phyloP scores from a whole-genome alignment of 2,329 filamentous ascomycete genomes.

The Penicillium glabrum region DNA sequence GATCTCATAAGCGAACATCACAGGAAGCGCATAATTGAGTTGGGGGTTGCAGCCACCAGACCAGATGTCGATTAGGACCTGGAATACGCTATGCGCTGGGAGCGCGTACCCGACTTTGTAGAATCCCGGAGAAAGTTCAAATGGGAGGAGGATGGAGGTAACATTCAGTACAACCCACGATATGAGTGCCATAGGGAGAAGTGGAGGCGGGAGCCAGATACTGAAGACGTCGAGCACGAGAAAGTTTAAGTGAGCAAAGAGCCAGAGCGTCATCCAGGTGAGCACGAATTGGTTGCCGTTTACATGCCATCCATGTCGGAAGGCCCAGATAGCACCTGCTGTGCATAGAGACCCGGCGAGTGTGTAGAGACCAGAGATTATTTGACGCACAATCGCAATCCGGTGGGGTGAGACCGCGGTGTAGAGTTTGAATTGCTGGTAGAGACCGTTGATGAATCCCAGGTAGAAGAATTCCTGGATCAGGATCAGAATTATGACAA shows the following conservation, averaged over 20 bases:
- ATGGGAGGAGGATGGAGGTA: constrained; percentile 43
- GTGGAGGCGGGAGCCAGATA: constrained; percentile 39
- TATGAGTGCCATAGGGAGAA: constrained; percentile 47
- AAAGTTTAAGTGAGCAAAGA: constrained; percentile 48
- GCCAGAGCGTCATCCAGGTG: constrained; percentile 47
- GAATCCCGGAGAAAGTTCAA: constrained; percentile 45
- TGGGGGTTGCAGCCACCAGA: constrained; percentile 43
- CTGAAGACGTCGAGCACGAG: constrained; percentile 47
- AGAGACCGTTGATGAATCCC: constrained; percentile 47
- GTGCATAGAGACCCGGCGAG: constrained; percentile 43
- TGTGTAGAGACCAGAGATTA: constrained; percentile 39
- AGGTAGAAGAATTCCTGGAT: constrained; percentile 53
- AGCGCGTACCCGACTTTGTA: constrained; percentile 43
- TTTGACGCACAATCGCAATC: constrained; percentile 35
- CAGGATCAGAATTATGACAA: constrained; percentile 47
- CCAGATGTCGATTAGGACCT: constrained; percentile 47
- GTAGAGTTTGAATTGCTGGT: constrained; percentile 40
- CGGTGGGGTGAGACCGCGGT: constrained; percentile 26
- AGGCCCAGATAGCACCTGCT: constrained; percentile 47
- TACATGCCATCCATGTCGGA: constrained; percentile 42
- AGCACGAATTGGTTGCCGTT: constrained; percentile 42
- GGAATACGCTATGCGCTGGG: constrained; percentile 44
- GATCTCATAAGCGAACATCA: constrained; percentile 45
- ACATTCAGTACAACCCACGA: constrained; percentile 49
- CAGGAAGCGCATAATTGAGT: constrained; percentile 42